phyloP scores from a whole-genome alignment of 2,329 filamentous ascomycete genomes.

The Dactylellina sp. region DNA sequence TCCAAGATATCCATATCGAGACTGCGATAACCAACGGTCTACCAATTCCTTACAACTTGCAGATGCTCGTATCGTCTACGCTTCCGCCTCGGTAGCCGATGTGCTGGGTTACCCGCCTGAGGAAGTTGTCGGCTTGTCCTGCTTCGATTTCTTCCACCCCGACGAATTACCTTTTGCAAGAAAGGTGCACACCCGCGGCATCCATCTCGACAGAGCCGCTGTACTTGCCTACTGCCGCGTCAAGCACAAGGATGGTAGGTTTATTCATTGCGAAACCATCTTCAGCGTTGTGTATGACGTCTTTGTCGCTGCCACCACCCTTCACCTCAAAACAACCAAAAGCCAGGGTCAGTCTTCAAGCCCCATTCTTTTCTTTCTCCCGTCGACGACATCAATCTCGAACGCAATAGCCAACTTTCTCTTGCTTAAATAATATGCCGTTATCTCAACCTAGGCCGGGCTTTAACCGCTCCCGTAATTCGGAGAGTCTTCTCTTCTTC shows the following conservation, averaged over 20 bases:
- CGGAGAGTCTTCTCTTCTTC: slow-evolving; percentile 84
- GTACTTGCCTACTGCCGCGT: slow-evolving; percentile 84
- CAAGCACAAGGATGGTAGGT: slow-evolving; percentile 75
- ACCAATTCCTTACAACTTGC: slow-evolving; percentile 61
- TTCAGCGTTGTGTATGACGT: slow-evolving; percentile 91
- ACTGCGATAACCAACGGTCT: slow-evolving; percentile 51
- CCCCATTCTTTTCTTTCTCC: no score
- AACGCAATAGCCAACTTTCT: slow-evolving; percentile 8
- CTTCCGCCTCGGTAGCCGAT: slow-evolving; percentile 83
- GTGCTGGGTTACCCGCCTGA: slow-evolving; percentile 83
- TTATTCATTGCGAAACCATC: slow-evolving; percentile 86
- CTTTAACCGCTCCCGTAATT: slow-evolving; percentile 80
- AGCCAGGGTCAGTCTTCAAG: slow-evolving; percentile 75
- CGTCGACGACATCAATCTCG: no score
- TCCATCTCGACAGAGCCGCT: slow-evolving; percentile 84
- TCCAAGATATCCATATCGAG: background rate
- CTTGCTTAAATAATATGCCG: slow-evolving; percentile 51
- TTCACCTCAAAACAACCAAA: slow-evolving; percentile 76
- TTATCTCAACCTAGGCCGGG: slow-evolving; percentile 71
- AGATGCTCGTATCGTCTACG: slow-evolving; percentile 83
- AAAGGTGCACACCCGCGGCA: slow-evolving; percentile 77
- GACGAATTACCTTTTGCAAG: slow-evolving; percentile 82
- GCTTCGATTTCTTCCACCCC: slow-evolving; percentile 87
- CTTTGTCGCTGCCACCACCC: slow-evolving; percentile 83
- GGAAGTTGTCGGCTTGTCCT: slow-evolving; percentile 79